phyloP scores from a whole-genome alignment of 352 stramenopile species.

The Globisporangium paroecandrum region DNA sequence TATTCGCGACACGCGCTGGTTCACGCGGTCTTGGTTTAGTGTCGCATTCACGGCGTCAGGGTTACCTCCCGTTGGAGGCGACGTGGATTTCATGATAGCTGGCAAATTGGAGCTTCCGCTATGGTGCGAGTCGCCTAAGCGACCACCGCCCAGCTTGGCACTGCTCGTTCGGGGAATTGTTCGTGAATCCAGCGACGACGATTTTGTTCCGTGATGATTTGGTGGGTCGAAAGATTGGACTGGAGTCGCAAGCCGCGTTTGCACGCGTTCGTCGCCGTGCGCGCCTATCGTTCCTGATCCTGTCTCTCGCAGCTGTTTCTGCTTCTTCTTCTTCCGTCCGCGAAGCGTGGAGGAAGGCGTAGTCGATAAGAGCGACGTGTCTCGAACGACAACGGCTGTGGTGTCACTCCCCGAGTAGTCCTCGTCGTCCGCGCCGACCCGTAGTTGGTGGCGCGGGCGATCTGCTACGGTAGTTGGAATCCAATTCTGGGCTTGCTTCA shows the following conservation, averaged over 20 bases:
- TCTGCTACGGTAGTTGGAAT: not conserved
- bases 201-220: not conserved
- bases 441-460: not conserved
- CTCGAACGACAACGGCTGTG: constrained; percentile 13
- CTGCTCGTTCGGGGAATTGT: constrained; percentile 1
- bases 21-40: constrained; percentile 57
- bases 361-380: constrained; percentile 2
- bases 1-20: constrained; percentile 70
- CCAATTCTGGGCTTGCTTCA: not conserved
- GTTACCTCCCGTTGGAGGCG: not conserved
- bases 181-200: not conserved
- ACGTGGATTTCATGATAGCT: not conserved
- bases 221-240: constrained; percentile 11
- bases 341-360: constrained; percentile 20
- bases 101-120: not conserved
- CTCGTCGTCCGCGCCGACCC: constrained; percentile 1
- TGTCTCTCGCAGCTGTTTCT: constrained; percentile 17
- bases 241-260: constrained; percentile 15
- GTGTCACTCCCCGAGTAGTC: constrained; percentile 22
- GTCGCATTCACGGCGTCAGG: constrained; percentile 21
- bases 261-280: constrained; percentile 33
- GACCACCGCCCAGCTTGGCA: not conserved
- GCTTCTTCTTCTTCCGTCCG: constrained; percentile 27
- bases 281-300: constrained; percentile 26
- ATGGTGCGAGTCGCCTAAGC: constrained; percentile 7